Percentiles rank a stretch among this genome's conserved stretches.
These are phyloP conservation scores for Xerocomus spinulosus DNA, from an alignment of 768 basidiomycete species.

Conservation along the genomic window DNA sequence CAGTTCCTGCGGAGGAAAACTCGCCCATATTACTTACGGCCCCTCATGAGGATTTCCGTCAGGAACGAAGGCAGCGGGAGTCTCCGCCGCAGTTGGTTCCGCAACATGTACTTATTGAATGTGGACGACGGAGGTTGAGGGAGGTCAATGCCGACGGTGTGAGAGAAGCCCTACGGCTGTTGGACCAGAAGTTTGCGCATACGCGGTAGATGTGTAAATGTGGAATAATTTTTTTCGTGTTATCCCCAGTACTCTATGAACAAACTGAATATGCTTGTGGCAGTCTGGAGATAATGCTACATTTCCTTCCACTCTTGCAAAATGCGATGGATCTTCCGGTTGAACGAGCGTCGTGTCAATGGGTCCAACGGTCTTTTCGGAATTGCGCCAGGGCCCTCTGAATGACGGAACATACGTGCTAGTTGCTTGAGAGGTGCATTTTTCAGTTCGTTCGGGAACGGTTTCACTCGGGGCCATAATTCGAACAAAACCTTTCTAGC, in stretches of 20 bases:
- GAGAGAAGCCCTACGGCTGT: slow-evolving; percentile 65
- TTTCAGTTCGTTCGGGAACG: slow-evolving; percentile 51
- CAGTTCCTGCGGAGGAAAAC: slow-evolving; percentile 18
- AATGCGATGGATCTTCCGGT: slow-evolving; percentile 33
- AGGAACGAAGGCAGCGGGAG: slow-evolving; percentile 37
- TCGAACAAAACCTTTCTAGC: slow-evolving; percentile 53
- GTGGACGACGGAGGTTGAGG: slow-evolving; percentile 55
- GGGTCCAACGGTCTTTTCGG: slow-evolving; percentile 26
- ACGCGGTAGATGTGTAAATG: slow-evolving; percentile 19
- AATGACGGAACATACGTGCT: slow-evolving; percentile 40
- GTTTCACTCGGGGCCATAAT: slow-evolving; percentile 61
- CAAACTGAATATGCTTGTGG: neutral
- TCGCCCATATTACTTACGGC: slow-evolving; percentile 47
- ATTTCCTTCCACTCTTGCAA: slow-evolving; percentile 23
- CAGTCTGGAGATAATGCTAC: slow-evolving; percentile 1
- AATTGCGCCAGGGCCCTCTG: slow-evolving; percentile 10
- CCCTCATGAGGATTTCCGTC: slow-evolving; percentile 49
- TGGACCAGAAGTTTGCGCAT: slow-evolving; percentile 60
- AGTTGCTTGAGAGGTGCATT: slow-evolving; percentile 44
- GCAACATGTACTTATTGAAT: slow-evolving; percentile 56
- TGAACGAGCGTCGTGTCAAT: slow-evolving; percentile 34
- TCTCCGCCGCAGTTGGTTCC: slow-evolving; percentile 54
- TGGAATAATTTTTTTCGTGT: slow-evolving; percentile 1
- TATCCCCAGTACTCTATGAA: slow-evolving; percentile 3
- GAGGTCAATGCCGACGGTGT: slow-evolving; percentile 74